phyloP scores from a whole-genome alignment of 345 rosid species.

The Citrus sinensis region DVS_A1.0 CM039161.1:19651501-19652000 shows the following conservation, averaged over 20 bases:
- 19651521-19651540: neutral
- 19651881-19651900: slow-evolving; percentile 17
- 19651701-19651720: neutral
- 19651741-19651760: neutral
- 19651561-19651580: neutral
- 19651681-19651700: neutral
- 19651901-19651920: neutral
- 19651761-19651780: no score
- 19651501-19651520: neutral
- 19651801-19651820: neutral
- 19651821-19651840: slow-evolving; percentile 1
- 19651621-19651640: neutral
- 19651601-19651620: neutral
- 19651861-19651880: slow-evolving; percentile 18
- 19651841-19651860: slow-evolving; percentile 9
- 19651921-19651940: neutral
- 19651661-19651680: neutral
- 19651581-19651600: neutral
- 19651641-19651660: neutral
- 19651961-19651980: no score
- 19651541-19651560: neutral
- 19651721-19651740: neutral
- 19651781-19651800: neutral
- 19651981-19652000: no score
- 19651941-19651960: neutral